Conservation (phyloP, 257 asterid species). For the Nicotiana tabacum region DNA sequence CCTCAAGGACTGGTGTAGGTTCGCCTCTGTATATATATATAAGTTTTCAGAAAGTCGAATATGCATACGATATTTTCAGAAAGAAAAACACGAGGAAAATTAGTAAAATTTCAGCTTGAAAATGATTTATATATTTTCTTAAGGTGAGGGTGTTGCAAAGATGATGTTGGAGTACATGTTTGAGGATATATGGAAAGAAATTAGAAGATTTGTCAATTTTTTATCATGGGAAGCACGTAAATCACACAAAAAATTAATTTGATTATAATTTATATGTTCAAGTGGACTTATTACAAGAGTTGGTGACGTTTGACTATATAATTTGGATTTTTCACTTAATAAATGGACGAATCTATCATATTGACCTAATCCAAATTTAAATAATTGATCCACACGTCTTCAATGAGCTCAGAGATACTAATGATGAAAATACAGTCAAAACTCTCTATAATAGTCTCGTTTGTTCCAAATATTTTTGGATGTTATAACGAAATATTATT, state of each 20-base stretch:
- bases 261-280: too few species aligned
- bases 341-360: too few species aligned
- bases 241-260: not conserved
- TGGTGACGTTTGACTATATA: not conserved
- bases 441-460: too few species aligned
- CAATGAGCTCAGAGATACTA: not conserved
- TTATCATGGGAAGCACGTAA: not conserved
- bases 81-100: too few species aligned
- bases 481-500: too few species aligned
- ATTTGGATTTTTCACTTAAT: not conserved
- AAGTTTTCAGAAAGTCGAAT: too few species aligned
- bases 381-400: conserved; percentile 4
- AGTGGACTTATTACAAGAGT: not conserved
- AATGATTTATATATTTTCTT: too few species aligned
- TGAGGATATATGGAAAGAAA: not conserved
- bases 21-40: too few species aligned
- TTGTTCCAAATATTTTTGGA: too few species aligned
- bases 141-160: not conserved
- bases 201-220: not conserved
- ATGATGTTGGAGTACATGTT: not conserved
- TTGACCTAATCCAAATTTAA: conserved; percentile 4
- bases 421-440: not conserved
- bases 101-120: too few species aligned
- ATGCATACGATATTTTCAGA: too few species aligned
- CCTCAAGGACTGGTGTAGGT: too few species aligned